These are phyloP conservation scores for Phytomonas sp. DNA, from an alignment of 208 protist genomes.

Conservation along the genomic window DNA sequence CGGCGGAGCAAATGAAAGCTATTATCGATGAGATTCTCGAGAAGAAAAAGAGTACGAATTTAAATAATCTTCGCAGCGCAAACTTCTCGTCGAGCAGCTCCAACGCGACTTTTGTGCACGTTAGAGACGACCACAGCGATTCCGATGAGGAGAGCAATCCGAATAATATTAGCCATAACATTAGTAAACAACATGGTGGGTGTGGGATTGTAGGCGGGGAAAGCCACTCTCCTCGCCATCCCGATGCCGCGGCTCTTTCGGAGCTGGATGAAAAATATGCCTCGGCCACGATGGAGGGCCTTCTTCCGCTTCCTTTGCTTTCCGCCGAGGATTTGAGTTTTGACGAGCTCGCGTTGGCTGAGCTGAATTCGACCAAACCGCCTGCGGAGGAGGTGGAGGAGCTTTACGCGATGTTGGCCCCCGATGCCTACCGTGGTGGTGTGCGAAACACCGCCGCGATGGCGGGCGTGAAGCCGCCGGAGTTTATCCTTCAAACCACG, in stretches of 20 bases:
- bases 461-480: conserved; percentile 9
- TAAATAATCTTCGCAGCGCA: conserved; percentile 8
- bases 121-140: too few relatives aligned
- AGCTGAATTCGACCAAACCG: not conserved
- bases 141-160: too few relatives aligned
- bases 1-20: conserved; percentile 49
- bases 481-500: conserved; percentile 23
- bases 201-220: too few relatives aligned
- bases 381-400: conserved; percentile 6
- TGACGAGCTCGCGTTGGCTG: conserved; percentile 17
- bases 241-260: conserved; percentile 14
- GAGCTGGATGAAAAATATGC: conserved; percentile 22
- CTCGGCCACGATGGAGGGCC: conserved; percentile 12
- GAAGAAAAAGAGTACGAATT: not conserved
- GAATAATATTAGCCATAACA: too few relatives aligned
- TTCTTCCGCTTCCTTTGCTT: conserved; percentile 30
- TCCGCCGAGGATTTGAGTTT: conserved; percentile 61
- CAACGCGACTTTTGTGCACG: not conserved
- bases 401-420: conserved; percentile 14
- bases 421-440: conserved; percentile 14
- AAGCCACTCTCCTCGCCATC: not conserved
- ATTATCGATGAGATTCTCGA: conserved; percentile 22
- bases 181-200: too few relatives aligned
- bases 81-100: conserved; percentile 7
- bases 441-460: not conserved